Evolutionary conservation across 2,329 filamentous ascomycete genomes (phyloP), one percentile per base, ranked within the genome.

Genomic region (Colletotrichum theobromicola): DNA sequence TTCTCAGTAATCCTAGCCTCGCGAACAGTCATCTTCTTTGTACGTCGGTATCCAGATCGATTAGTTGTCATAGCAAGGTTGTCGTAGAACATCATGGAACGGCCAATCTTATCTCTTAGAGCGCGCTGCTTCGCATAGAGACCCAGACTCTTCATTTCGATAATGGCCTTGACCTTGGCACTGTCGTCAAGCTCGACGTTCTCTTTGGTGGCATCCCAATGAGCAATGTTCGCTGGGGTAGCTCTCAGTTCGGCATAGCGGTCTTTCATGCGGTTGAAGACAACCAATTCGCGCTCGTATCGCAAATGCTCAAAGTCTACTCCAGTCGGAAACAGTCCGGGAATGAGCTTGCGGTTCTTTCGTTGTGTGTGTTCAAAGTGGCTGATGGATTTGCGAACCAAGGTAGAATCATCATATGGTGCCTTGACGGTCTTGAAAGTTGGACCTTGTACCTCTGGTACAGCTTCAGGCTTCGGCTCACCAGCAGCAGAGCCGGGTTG

Each of bases 1-100:
- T 98, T 99, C 90, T 99, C 97, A 0, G 97, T 99, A 78, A 99
- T 97, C 72, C 96, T 94, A 71, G 97, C 97, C 85, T 99, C 97
- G 42, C 96, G 93, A 64, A 98, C 90, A 64, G 94, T 98, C 84
- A 98, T 96, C 87, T 98, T 98, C 93, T 99, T 99, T 88, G 97
- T 94, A 65, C 97, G 93, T 42, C 97, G 94, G 83, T 98, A 98
- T 80, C 93, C 91, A 67, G 94, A 93, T 65, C 97, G 93, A 82
- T 99, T 99, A 1, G 96, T 96, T 2, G 96, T 98, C 94, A 98
- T 98, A 58, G 96, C 96, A 32, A 98, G 91, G 79, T 98, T 98
- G 81, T 98, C 96, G 74, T 96, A 97, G 80, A 97, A 93, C 82
- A 98, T 93, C 93, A 99, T 98, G 81, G 97, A 94, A 67, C 94